A percentile compares a stretch with the other conserved stretches of the same genome.
Conservation (phyloP, 257 asterid species). For the Solanum lycopersicoides region DNA sequence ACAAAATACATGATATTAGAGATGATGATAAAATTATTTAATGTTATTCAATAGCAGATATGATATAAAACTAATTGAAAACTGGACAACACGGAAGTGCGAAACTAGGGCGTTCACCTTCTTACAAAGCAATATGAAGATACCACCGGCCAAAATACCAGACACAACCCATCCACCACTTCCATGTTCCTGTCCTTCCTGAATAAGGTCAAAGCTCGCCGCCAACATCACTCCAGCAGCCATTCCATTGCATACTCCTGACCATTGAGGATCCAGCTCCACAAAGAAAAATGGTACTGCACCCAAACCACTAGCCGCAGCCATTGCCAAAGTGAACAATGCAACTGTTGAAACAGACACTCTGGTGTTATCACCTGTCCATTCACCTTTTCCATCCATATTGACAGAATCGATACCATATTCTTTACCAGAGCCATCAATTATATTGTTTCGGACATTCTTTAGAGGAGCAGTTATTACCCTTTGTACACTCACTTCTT, state of each 20-base stretch:
- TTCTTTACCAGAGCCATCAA: conserved; percentile 89
- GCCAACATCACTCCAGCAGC: conserved; percentile 99
- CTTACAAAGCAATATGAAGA: conserved; percentile 92
- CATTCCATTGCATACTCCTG: conserved; percentile 96
- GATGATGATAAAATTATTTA: neutral
- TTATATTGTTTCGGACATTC: conserved; percentile 50
- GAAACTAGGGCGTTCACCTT: conserved; percentile 31
- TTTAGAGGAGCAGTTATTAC: conserved; percentile 60
- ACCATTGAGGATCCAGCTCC: conserved; percentile 96
- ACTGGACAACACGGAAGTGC: neutral
- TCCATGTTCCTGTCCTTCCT: conserved; percentile 95
- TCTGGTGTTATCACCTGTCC: conserved; percentile 37
- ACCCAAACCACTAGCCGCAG: conserved; percentile 98
- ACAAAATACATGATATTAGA: neutral
- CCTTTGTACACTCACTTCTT: conserved; percentile 27
- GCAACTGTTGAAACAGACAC: conserved; percentile 92
- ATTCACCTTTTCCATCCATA: conserved; percentile 23
- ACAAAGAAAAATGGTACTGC: conserved; percentile 92
- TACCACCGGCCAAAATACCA: conserved; percentile 89
- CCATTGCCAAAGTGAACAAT: conserved; percentile 81
- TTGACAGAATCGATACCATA: conserved; percentile 31
- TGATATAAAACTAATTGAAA: neutral
- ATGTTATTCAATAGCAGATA: neutral
- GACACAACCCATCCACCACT: conserved; percentile 94
- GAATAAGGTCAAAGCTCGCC: conserved; percentile 97